phyloP scores from a whole-genome alignment of 2,329 filamentous ascomycete genomes.

The Elsinoe perseae region DNA sequence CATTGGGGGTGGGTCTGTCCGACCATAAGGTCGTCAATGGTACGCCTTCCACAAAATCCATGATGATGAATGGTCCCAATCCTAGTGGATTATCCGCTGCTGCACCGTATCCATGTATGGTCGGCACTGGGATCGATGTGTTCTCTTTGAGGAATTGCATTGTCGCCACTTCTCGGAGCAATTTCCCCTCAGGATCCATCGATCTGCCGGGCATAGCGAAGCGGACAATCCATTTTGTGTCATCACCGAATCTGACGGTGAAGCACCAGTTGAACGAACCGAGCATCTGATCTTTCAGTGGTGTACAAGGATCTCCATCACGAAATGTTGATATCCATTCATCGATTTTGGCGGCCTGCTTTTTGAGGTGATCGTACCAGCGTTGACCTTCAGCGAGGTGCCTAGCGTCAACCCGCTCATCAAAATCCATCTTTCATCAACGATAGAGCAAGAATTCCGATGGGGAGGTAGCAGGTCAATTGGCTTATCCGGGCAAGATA shows the following conservation, averaged over 20 bases:
- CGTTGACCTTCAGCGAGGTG: background rate
- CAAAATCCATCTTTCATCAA: background rate
- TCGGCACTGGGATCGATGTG: constrained; percentile 18
- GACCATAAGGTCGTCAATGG: background rate
- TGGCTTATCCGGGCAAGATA: too few species aligned
- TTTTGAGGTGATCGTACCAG: background rate
- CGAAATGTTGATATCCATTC: background rate
- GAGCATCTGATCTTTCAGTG: constrained; percentile 14
- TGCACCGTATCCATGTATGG: constrained; percentile 17
- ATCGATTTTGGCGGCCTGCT: background rate
- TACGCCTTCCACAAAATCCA: constrained; percentile 17
- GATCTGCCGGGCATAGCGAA: constrained; percentile 16
- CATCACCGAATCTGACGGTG: constrained; percentile 14
- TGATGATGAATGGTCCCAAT: constrained; percentile 20
- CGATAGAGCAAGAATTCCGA: too few species aligned
- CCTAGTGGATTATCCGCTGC: constrained; percentile 16
- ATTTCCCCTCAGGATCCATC: constrained; percentile 19
- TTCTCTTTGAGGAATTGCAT: constrained; percentile 18
- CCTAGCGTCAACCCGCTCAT: background rate
- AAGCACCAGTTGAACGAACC: constrained; percentile 25
- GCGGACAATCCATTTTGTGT: constrained; percentile 17
- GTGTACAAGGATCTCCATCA: background rate
- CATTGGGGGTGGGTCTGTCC: background rate
- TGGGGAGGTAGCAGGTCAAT: too few species aligned
- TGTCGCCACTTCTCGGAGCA: constrained; percentile 17